Evolutionary conservation across 805 yeast species (phyloP).

Genomic region (Kazachstania kunashirensis): DNA sequence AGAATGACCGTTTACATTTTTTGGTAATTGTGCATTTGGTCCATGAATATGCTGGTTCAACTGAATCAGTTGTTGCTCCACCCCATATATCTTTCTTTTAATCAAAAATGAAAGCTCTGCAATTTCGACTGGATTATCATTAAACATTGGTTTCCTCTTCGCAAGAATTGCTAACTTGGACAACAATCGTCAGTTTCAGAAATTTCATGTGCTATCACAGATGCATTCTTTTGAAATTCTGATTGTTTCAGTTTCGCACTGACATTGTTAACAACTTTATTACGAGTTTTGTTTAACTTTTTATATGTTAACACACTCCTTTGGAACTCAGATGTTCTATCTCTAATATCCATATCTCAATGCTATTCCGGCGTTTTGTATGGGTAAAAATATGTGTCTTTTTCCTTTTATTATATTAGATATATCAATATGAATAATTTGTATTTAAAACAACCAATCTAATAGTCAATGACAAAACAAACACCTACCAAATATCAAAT

Average conservation of each 20-base stretch:
- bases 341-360: conserved; percentile 39
- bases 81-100: conserved; percentile 36
- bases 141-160: conserved; percentile 80
- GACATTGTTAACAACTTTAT: conserved; percentile 23
- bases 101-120: conserved; percentile 80
- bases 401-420: no score
- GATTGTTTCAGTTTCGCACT: conserved; percentile 23
- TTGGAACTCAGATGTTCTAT: conserved; percentile 86
- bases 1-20: conserved; percentile 39
- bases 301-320: conserved; percentile 77
- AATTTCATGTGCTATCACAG: conserved; percentile 79
- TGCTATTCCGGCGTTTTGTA: no score
- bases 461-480: no score
- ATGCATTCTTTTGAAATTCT: conserved; percentile 63
- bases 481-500: no score
- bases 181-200: conserved; percentile 68
- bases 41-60: conserved; percentile 45
- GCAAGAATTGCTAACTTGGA: conserved; percentile 76
- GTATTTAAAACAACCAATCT: no score
- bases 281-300: conserved; percentile 52
- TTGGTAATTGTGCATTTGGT: background rate
- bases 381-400: no score
- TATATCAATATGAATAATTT: no score
- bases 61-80: conserved; percentile 76
- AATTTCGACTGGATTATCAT: conserved; percentile 89